Percentiles rank a stretch among this genome's conserved stretches.
phyloP scores from a whole-genome alignment of 108 stramenopile genomes.

The Cylindrotheca closterium region DNA sequence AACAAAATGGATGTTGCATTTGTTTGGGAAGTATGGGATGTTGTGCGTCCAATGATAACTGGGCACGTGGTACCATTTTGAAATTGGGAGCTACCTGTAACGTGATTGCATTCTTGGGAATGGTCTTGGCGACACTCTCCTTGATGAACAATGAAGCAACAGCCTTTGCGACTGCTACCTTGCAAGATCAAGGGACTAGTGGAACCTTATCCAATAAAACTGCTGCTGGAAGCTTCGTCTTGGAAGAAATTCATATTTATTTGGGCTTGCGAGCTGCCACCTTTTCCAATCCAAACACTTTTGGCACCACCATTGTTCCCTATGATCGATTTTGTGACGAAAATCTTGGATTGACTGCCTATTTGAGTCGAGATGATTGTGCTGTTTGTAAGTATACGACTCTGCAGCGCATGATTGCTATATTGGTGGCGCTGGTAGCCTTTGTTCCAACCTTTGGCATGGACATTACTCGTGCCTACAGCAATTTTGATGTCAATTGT shows the following conservation, averaged over 20 bases:
- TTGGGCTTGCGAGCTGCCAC: constrained; percentile 7
- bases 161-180: neutral
- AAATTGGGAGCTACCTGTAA: constrained; percentile 5
- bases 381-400: constrained; percentile 3
- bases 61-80: constrained; percentile 11
- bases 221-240: too few species aligned
- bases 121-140: constrained; percentile 3
- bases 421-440: constrained; percentile 7
- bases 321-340: constrained; percentile 25
- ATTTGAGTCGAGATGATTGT: constrained; percentile 2
- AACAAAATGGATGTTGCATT: constrained; percentile 18
- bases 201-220: too few species aligned
- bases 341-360: constrained; percentile 1
- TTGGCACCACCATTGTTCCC: neutral
- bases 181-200: neutral
- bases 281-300: constrained; percentile 10
- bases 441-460: constrained; percentile 5
- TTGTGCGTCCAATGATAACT: constrained; percentile 8
- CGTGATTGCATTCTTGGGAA: constrained; percentile 1
- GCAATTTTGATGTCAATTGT: constrained; percentile 17
- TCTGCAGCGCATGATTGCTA: neutral
- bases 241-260: constrained; percentile 5
- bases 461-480: constrained; percentile 13
- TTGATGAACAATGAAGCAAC: neutral
- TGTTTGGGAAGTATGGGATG: constrained; percentile 11